Percentiles rank a stretch among this genome's conserved stretches.
phyloP scores from a whole-genome alignment of 345 rosid species.

The Clausena lansium region DNA sequence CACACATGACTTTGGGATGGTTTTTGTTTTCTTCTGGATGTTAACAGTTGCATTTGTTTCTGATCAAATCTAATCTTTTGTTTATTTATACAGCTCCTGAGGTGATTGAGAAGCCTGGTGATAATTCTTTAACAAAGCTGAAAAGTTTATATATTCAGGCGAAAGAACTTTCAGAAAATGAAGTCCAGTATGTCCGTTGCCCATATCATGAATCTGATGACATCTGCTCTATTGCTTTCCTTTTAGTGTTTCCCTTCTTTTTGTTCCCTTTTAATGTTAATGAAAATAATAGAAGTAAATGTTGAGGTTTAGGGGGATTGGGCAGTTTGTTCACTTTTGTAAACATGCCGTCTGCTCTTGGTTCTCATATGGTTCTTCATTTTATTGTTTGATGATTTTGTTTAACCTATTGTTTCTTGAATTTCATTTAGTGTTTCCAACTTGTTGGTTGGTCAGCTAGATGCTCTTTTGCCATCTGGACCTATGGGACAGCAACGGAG shows the following conservation, averaged over 20 bases:
- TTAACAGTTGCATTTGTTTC: constrained; percentile 6
- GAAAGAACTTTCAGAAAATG: constrained; percentile 83
- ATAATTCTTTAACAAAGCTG: constrained; percentile 61
- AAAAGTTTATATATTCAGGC: constrained; percentile 61
- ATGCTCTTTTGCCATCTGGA: constrained; percentile 68
- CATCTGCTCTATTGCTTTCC: not conserved
- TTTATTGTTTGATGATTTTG: not conserved
- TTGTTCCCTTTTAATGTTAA: not conserved
- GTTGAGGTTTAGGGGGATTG: not conserved
- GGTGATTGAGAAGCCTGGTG: constrained; percentile 90
- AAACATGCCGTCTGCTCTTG: not conserved
- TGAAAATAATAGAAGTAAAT: not conserved
- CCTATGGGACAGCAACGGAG: constrained; percentile 73
- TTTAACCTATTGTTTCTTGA: constrained; percentile 4
- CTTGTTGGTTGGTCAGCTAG: constrained; percentile 58
- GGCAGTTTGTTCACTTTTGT: not conserved
- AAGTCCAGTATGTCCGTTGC: constrained; percentile 54
- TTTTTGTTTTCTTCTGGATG: not conserved
- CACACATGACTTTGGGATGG: not conserved
- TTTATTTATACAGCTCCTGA: constrained; percentile 70
- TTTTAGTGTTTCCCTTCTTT: not conserved
- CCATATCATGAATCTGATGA: not conserved
- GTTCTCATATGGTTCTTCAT: not conserved
- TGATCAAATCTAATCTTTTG: constrained; percentile 14
- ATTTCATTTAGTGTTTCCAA: constrained; percentile 52